Percentiles rank a stretch among this genome's conserved stretches.
Conservation (phyloP, 345 rosid species). For the Salix arbutifolia region DNA sequence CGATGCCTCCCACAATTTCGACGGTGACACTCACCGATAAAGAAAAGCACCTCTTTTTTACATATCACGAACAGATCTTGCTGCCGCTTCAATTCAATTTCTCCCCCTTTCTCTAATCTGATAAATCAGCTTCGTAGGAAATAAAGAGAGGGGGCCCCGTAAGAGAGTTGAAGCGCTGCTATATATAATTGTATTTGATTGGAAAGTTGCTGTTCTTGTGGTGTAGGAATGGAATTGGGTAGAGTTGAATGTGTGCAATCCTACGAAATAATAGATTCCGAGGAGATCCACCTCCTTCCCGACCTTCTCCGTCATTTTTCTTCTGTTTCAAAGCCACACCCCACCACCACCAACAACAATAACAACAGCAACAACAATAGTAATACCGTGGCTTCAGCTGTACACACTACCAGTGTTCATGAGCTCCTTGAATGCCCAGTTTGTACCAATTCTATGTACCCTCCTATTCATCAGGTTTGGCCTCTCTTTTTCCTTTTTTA, state of each 20-base stretch:
- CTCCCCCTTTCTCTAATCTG: not conserved
- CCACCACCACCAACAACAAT: not conserved
- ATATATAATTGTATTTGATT: not conserved
- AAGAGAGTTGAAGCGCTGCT: not conserved
- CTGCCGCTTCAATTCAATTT: slow-evolving; percentile 7
- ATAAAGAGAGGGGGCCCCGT: slow-evolving; percentile 12
- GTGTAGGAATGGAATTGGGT: slow-evolving; percentile 26
- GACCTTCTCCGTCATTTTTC: slow-evolving; percentile 15
- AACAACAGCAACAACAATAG: slow-evolving; percentile 3
- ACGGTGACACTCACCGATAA: slow-evolving; percentile 16
- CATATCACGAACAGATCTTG: not conserved
- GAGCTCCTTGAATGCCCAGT: slow-evolving; percentile 98
- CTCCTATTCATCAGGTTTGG: slow-evolving; percentile 95
- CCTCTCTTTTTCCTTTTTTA: not conserved
- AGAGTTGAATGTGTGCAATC: slow-evolving; percentile 25
- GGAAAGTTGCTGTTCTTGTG: not conserved
- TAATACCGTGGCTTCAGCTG: slow-evolving; percentile 11
- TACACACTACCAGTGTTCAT: slow-evolving; percentile 84
- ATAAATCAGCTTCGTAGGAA: not conserved
- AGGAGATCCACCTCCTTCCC: slow-evolving; percentile 26
- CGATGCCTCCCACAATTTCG: slow-evolving; percentile 18
- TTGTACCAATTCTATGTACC: slow-evolving; percentile 97
- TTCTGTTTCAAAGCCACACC: slow-evolving; percentile 24
- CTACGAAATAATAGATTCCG: slow-evolving; percentile 23
- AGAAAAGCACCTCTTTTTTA: slow-evolving; percentile 13